Conservation (phyloP, 371 early-diverging fungal species). For the Chytridium lagenaria region DNA sequence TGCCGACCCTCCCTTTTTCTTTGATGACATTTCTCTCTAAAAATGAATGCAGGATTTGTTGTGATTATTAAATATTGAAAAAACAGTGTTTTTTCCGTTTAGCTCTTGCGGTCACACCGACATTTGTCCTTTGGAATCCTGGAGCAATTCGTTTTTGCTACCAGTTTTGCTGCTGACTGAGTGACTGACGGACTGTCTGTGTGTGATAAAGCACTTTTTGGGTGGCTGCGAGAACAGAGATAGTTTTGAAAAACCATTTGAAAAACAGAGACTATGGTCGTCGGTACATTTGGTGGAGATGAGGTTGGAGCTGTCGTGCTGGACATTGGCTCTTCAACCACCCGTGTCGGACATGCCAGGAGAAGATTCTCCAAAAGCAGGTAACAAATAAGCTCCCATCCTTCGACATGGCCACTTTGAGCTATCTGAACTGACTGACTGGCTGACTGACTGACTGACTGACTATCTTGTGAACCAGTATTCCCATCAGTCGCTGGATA, state of each 20-base stretch:
- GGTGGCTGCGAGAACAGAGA: too few species aligned
- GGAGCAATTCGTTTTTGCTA: too few species aligned
- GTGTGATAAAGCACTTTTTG: too few species aligned
- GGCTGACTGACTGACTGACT: too few species aligned
- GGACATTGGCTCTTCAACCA: conserved; percentile 87
- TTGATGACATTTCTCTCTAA: conserved; percentile 1
- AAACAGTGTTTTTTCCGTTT: too few species aligned
- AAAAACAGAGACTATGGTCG: neutral
- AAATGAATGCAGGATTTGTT: neutral
- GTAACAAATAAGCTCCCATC: neutral
- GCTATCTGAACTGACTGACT: neutral
- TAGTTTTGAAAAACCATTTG: too few species aligned
- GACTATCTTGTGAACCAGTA: conserved; percentile 41
- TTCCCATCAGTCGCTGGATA: conserved; percentile 80
- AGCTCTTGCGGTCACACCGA: too few species aligned
- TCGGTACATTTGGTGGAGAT: conserved; percentile 54
- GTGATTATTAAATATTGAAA: neutral
- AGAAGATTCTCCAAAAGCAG: conserved; percentile 86
- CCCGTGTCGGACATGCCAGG: conserved; percentile 95
- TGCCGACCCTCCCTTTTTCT: conserved; percentile 16
- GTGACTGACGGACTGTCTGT: too few species aligned
- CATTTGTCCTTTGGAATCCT: too few species aligned
- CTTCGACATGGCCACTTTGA: too few species aligned
- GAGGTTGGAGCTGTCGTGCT: conserved; percentile 93
- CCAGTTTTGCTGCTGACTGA: too few species aligned